phyloP scores from a whole-genome alignment of 2,329 filamentous ascomycete genomes.

The Fusarium xyrophilum region DNA sequence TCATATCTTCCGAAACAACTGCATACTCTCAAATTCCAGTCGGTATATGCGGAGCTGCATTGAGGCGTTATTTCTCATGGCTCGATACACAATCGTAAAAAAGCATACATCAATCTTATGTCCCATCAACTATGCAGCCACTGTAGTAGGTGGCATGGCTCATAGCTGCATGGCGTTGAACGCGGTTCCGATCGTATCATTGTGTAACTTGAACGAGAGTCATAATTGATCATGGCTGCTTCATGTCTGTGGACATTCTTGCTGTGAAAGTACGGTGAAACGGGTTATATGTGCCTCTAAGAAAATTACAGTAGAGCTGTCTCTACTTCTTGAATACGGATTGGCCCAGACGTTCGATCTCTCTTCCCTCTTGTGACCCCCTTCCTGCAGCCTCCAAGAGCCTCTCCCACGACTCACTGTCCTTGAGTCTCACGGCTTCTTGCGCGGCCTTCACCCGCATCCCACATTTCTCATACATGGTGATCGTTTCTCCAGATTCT shows the following conservation, averaged over 20 bases:
- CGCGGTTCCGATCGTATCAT: neutral
- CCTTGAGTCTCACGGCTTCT: constrained; percentile 84
- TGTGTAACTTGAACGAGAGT: neutral
- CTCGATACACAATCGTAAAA: neutral
- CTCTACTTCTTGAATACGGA: constrained; percentile 58
- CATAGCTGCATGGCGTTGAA: constrained; percentile 1
- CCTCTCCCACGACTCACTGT: constrained; percentile 75
- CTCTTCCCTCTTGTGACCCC: constrained; percentile 69
- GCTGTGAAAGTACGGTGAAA: constrained; percentile 7
- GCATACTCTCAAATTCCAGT: constrained; percentile 9
- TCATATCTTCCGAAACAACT: constrained; percentile 17
- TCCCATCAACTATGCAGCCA: constrained; percentile 7
- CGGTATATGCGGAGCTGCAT: neutral
- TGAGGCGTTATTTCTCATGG: neutral
- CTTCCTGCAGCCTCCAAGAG: constrained; percentile 77
- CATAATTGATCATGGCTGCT: neutral
- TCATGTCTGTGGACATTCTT: neutral
- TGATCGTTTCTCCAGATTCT: constrained; percentile 72
- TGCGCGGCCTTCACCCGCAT: constrained; percentile 88
- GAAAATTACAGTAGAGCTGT: constrained; percentile 11
- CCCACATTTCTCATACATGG: constrained; percentile 97
- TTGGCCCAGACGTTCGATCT: constrained; percentile 82
- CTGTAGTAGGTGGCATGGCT: neutral
- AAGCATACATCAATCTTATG: neutral
- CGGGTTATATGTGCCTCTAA: constrained; percentile 6